Evolutionary conservation across 805 yeast genomes (phyloP), one percentile per base, ranked within the genome.

Genomic region (Wickerhamiella qilinensis): DNA sequence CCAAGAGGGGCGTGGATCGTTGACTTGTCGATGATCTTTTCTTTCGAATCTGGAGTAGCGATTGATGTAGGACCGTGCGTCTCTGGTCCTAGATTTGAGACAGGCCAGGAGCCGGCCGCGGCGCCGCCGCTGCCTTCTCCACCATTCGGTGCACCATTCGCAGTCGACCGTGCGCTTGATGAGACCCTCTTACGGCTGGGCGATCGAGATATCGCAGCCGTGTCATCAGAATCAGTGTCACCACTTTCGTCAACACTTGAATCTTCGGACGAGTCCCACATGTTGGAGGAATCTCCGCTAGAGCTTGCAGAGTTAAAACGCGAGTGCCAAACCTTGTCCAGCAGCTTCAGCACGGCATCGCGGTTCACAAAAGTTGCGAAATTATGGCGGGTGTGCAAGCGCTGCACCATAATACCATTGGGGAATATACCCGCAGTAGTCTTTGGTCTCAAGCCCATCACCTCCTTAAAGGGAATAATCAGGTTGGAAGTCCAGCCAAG

Each of bases 401-500:
- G 79, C 47, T 75, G 77, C 19, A 84, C 65, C 4, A 70, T 62
- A 30, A 88, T 83, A 3, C 94, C 96, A 54, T 88, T 88, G 18
- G 94, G 93, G 51, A 88, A 84, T 19, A 88, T 63, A 0, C 93
- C 94, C 4, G 83, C 95, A 0, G 95, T 84, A 16, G 75, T 68
- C 41, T 75, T 78, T 57, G 83, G 82, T 50, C 88, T 95, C 47
- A 85, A 71, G 21, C 69, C 64, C 9, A 68, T 64, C 20, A 91
- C 72, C 40, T 84, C 94, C 35, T 68, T 71, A 46, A 76, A 69
- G 0, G 83, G 75, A 16, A 91, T 68, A 2, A 78, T 69, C 29
- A 86, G 60, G 45, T 72, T 80, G 8, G 95, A 83, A 9, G 84
- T 80, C 94, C 95, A 86, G 1, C 94, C 95, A 33, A 88, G 60